These are phyloP conservation scores for Candida quercuum DNA, from an alignment of 805 yeast genomes.

Conservation along the genomic window DNA sequence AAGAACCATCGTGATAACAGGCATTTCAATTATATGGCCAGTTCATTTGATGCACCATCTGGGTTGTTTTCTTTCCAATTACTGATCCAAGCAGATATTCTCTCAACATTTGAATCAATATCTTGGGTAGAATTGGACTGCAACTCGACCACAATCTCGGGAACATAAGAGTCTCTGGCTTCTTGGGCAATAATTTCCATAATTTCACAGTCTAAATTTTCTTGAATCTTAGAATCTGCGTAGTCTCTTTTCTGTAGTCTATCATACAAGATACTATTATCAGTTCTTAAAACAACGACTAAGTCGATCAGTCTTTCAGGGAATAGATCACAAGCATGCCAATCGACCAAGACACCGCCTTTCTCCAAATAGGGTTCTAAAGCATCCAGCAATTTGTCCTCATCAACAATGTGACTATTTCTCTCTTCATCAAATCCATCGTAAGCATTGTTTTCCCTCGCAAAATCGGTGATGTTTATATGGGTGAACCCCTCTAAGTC, in stretches of 20 bases:
- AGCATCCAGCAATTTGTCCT: slow-evolving; percentile 78
- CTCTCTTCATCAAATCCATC: slow-evolving; percentile 84
- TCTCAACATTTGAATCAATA: slow-evolving; percentile 74
- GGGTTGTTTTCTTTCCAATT: slow-evolving; percentile 67
- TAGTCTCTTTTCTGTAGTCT: slow-evolving; percentile 75
- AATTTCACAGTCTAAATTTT: slow-evolving; percentile 92
- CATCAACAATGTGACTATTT: slow-evolving; percentile 87
- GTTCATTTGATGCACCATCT: slow-evolving; percentile 54
- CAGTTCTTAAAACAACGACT: slow-evolving; percentile 82
- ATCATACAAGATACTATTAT: slow-evolving; percentile 66
- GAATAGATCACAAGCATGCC: slow-evolving; percentile 96
- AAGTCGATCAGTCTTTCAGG: slow-evolving; percentile 91
- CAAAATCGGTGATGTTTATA: slow-evolving; percentile 73
- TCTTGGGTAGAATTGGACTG: slow-evolving; percentile 68
- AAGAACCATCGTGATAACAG: too few species aligned
- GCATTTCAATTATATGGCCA: slow-evolving; percentile 9
- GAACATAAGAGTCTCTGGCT: slow-evolving; percentile 76
- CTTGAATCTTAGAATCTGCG: slow-evolving; percentile 76
- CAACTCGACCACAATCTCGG: slow-evolving; percentile 78
- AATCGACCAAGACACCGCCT: slow-evolving; percentile 91
- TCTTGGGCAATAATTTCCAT: slow-evolving; percentile 89
- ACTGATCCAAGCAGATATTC: slow-evolving; percentile 69
- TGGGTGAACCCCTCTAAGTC: slow-evolving; percentile 42
- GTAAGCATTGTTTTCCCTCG: slow-evolving; percentile 68
- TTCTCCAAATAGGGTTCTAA: slow-evolving; percentile 70